These are phyloP conservation scores for Leishmania mexicana DNA, from an alignment of 208 protist species.

Conservation along the genomic window DNA sequence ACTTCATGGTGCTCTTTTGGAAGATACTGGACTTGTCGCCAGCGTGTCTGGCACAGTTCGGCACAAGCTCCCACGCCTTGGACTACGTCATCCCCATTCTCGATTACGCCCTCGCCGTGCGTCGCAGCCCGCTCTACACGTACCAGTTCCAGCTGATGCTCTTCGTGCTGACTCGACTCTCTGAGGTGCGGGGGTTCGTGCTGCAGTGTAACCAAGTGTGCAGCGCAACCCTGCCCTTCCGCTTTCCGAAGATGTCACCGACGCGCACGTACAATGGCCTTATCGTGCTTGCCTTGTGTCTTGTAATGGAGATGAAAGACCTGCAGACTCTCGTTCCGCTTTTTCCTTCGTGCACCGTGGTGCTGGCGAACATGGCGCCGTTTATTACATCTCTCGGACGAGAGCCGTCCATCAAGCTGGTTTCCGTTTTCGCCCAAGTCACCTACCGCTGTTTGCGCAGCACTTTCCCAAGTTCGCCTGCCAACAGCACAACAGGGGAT, in stretches of 20 bases:
- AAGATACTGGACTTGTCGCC: conserved; percentile 79
- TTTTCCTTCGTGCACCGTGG: conserved; percentile 65
- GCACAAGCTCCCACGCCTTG: conserved; percentile 38
- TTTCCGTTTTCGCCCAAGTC: conserved; percentile 51
- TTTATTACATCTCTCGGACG: conserved; percentile 70
- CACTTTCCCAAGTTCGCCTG: conserved; percentile 1
- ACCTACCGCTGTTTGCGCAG: conserved; percentile 44
- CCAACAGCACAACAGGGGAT: not conserved
- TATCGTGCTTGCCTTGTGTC: conserved; percentile 71
- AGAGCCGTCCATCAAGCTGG: conserved; percentile 49
- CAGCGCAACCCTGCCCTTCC: conserved; percentile 55
- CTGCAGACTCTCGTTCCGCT: conserved; percentile 42
- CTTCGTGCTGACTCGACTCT: conserved; percentile 83
- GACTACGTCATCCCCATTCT: conserved; percentile 78
- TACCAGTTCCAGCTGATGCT: conserved; percentile 78
- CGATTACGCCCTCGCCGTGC: conserved; percentile 73
- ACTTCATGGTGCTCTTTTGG: conserved; percentile 89
- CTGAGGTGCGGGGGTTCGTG: conserved; percentile 71
- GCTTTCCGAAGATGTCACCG: conserved; percentile 35
- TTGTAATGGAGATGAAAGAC: conserved; percentile 60
- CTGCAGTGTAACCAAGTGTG: conserved; percentile 77
- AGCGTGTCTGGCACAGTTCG: conserved; percentile 53
- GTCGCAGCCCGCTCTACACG: conserved; percentile 37
- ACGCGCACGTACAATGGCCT: conserved; percentile 78
- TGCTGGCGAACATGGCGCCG: conserved; percentile 86